Evolutionary conservation across 176 grass and related monocot species (phyloP), one percentile per base, ranked within the genome.

Genomic region (Poa pratensis): DNA sequence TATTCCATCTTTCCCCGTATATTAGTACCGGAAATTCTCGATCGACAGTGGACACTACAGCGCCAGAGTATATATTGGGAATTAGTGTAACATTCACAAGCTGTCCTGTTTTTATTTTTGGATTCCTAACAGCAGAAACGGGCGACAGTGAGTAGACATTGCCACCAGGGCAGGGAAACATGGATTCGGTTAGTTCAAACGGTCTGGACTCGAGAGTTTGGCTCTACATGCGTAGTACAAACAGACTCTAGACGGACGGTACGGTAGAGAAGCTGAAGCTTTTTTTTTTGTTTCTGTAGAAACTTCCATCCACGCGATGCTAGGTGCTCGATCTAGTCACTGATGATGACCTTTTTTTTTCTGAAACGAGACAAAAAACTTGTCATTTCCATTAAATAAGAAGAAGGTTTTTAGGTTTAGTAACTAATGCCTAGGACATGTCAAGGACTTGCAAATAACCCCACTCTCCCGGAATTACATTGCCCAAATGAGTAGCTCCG

Each of bases 181-280:
- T 9, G 30, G 26, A 61, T 39, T 75, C 27, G 4, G 55, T 46
- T 62, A 13, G 42, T n/a, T 35, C 19, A 35, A 63, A 83, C 54
- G 26, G 69, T 62, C 34, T 74, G 54, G 24, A 61, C 81, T 73
- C 51, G 8, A 45, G 49, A 30, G 14, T 49, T 76, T 66, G 58
- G 45, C 49, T 66, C 20, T 51, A 40, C 39, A 70, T 48, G 32
- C 13, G 1, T 72, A 30, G 35, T 39, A 52, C 30, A 58, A 14
- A 32, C 13, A 5, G 46, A 8, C 22, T 30, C 9, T 48, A 8
- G 18, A 75, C 14, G 7, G 22, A 75, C 46, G 4, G 46, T 49
- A 66, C 42, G 32, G 9, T 19, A 3, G 24, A 80, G 51, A 84
- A 65, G 30, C 15, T 30, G 28, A 30, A 30, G 28, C 28, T 30